Evolutionary conservation across 106 monocot species (phyloP), one percentile per base, ranked within the genome.

Genomic region (Xerophyta viscosa): DNA sequence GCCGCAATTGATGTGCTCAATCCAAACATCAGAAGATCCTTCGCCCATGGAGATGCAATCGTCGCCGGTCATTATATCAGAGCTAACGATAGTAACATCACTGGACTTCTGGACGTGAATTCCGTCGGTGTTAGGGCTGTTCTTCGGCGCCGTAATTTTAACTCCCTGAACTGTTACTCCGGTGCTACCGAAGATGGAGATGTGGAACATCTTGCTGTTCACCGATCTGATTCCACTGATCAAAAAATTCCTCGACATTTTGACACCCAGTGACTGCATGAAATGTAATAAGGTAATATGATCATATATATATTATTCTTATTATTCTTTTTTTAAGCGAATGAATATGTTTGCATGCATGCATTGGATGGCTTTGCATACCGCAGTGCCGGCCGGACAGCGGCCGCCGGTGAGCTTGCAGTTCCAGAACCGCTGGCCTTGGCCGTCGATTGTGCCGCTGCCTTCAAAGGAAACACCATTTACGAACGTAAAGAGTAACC

Each of bases 101-200:
- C 24, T 21, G 9, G 46, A 55, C 14, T 27, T 31, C 7, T 42
- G 51, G 18, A 76, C 21, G 60, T 76, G 76, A 58, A 76, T 60
- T 27, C 76, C 76, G 15, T 76, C 76, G 23, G 76, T 76, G 65
- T 76, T 76, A 24, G 69, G 69, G 29, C 76, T 76, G 29, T 52
- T 22, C 4, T 27, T 50, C 2, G 76, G 69, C 3, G 75, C 75
- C 18, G 10, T 20, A 45, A 75, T 63, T 8, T 26, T 39, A 29
- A 69, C 19, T 13, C n/a, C 27, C 14, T 20, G 30, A 14, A 50
- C 39, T 3, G 28, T 41, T 6, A 70, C 6, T 53, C 56, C 36
- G 0, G 20, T 6, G 39, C 53, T 50, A 27, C 25, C 31, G 5
- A 41, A 52, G 56, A 70, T 9, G 7, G 23, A 26, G n/a, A 76